A percentile compares a stretch with the other conserved stretches of the same genome.
phyloP scores from a whole-genome alignment of 768 basidiomycete species.

The Flagelloscypha sp. region DNA sequence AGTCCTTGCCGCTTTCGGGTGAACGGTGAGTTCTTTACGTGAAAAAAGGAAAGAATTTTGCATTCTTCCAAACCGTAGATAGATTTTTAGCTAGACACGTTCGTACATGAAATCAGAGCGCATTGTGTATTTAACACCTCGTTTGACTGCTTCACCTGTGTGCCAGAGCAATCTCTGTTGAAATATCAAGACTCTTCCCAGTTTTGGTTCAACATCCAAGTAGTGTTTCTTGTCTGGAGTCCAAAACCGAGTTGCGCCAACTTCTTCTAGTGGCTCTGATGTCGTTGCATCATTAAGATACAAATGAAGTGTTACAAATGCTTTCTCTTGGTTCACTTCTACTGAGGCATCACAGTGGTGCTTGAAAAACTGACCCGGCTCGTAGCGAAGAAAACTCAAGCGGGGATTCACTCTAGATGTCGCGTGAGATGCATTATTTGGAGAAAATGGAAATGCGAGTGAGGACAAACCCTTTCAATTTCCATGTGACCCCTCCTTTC shows the following conservation, averaged over 20 bases:
- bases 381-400: slow-evolving; percentile 36
- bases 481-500: slow-evolving; percentile 25
- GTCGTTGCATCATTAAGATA: slow-evolving; percentile 27
- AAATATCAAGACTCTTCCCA: slow-evolving; percentile 32
- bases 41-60: too few relatives aligned
- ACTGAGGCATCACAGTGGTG: slow-evolving; percentile 3
- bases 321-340: slow-evolving; percentile 25
- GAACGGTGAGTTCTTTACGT: too few relatives aligned
- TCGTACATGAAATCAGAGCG: slow-evolving; percentile 35
- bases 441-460: not conserved
- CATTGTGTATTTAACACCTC: slow-evolving; percentile 31
- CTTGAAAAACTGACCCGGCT: slow-evolving; percentile 33
- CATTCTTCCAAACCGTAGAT: too few relatives aligned
- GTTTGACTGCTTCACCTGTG: slow-evolving; percentile 31
- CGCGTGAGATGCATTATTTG: not conserved
- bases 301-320: slow-evolving; percentile 34
- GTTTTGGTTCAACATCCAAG: slow-evolving; percentile 34
- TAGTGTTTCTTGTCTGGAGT: slow-evolving; percentile 20
- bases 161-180: slow-evolving; percentile 33
- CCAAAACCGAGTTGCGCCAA: slow-evolving; percentile 34
- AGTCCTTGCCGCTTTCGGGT: too few relatives aligned
- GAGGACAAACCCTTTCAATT: slow-evolving; percentile 25
- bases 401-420: slow-evolving; percentile 29
- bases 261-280: slow-evolving; percentile 13
- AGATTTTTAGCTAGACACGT: too few relatives aligned